Percentiles rank a stretch among this genome's conserved stretches.
Conservation (phyloP, 139 green algal species). For the Chara braunii region DNA sequence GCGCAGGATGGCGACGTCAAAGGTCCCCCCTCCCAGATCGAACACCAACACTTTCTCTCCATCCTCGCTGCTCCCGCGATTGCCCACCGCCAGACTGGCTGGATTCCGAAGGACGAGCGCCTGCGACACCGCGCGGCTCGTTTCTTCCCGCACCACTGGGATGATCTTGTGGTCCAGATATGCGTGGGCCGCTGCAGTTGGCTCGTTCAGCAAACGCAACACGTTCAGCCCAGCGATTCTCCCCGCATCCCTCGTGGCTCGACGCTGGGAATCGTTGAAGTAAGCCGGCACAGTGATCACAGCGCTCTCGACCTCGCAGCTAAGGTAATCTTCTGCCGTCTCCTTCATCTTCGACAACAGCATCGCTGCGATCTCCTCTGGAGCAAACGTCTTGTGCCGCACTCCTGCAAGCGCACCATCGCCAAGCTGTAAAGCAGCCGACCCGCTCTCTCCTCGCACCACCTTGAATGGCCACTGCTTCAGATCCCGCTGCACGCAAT, state of each 20-base stretch:
- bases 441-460: no score
- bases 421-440: no score
- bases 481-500: no score
- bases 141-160: no score
- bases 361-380: slow-evolving; percentile 95
- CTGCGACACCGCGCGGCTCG: no score
- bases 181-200: slow-evolving; percentile 19
- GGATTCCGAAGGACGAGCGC: no score
- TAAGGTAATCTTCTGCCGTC: slow-evolving; percentile 71
- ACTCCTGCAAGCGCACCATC: no score
- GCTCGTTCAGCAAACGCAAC: slow-evolving; percentile 39
- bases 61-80: no score
- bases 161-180: slow-evolving; percentile 54
- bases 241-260: slow-evolving; percentile 80
- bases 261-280: slow-evolving; percentile 81
- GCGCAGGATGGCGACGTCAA: slow-evolving; percentile 38
- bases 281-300: slow-evolving; percentile 87
- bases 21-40: slow-evolving; percentile 48
- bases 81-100: no score
- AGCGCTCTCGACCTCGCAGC: slow-evolving; percentile 65
- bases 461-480: no score
- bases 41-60: slow-evolving; percentile 51
- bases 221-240: slow-evolving; percentile 37
- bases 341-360: slow-evolving; percentile 90
- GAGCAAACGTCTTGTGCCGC: slow-evolving; percentile 83